These are phyloP conservation scores for Sporobolomyces phaffii DNA, from an alignment of 768 basidiomycete species.

Conservation along the genomic window DNA sequence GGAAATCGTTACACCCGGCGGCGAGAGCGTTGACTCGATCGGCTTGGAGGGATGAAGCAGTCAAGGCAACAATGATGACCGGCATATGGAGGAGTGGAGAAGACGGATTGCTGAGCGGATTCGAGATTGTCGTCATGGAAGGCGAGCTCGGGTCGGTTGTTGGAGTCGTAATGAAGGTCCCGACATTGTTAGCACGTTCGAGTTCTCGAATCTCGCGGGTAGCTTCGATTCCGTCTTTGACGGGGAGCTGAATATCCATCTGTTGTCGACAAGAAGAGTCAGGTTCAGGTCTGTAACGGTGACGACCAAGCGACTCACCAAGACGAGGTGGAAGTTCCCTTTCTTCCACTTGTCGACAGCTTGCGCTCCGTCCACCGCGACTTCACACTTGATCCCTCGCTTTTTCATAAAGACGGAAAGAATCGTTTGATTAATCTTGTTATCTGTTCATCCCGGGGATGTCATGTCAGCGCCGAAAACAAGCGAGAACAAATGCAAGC, in stretches of 20 bases:
- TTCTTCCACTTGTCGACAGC: conserved; percentile 92
- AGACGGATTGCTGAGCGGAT: conserved; percentile 62
- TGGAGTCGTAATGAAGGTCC: conserved; percentile 65
- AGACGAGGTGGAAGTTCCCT: conserved; percentile 87
- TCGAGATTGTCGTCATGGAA: conserved; percentile 47
- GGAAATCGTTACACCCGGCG: conserved; percentile 96
- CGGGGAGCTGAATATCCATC: conserved; percentile 99
- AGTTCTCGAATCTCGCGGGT: conserved; percentile 88
- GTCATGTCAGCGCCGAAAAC: not conserved
- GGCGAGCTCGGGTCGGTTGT: conserved; percentile 51
- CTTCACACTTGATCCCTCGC: conserved; percentile 89
- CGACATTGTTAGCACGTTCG: conserved; percentile 63
- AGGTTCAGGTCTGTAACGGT: no score
- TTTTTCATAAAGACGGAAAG: conserved; percentile 93
- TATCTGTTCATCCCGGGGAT: conserved; percentile 57
- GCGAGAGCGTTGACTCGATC: conserved; percentile 96
- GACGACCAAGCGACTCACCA: conserved; percentile 57
- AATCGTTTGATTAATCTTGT: conserved; percentile 96
- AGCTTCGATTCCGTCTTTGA: conserved; percentile 96
- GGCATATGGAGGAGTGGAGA: conserved; percentile 50
- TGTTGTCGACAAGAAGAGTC: no score
- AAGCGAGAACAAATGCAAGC: not conserved
- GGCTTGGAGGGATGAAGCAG: conserved; percentile 86
- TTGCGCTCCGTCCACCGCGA: conserved; percentile 90
- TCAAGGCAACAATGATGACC: conserved; percentile 98